These are phyloP conservation scores for Pichia heedii DNA, from an alignment of 805 yeast species.

Conservation along the genomic window DNA sequence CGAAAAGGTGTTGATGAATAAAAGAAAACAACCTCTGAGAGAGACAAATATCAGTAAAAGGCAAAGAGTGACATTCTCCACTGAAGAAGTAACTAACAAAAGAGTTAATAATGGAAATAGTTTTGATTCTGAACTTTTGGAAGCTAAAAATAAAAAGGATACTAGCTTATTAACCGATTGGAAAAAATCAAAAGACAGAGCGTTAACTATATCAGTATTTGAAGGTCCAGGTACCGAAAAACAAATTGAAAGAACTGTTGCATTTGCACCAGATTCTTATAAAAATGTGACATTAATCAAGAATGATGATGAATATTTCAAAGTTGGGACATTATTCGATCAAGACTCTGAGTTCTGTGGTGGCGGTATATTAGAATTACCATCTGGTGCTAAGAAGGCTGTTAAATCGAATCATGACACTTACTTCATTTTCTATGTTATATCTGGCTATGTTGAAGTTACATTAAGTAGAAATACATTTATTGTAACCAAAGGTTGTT, in stretches of 20 bases:
- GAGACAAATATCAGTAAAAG: no score
- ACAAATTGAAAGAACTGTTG: constrained; percentile 40
- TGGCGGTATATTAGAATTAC: constrained; percentile 63
- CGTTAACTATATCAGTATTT: constrained; percentile 39
- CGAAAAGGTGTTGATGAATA: no score
- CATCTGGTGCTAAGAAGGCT: constrained; percentile 52
- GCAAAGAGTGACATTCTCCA: no score
- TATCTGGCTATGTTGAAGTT: constrained; percentile 63
- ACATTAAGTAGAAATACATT: constrained; percentile 50
- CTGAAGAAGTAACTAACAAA: no score
- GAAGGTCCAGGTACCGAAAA: constrained; percentile 41
- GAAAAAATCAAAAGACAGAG: constrained; percentile 31
- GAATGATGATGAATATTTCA: constrained; percentile 44
- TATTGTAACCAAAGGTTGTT: constrained; percentile 59
- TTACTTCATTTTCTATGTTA: constrained; percentile 65
- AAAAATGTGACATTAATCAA: constrained; percentile 33
- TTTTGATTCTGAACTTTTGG: no score
- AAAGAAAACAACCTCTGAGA: no score
- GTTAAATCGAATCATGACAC: constrained; percentile 55
- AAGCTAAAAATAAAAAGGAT: not conserved
- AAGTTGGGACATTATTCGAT: constrained; percentile 56
- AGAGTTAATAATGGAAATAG: no score
- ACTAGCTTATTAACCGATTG: constrained; percentile 38
- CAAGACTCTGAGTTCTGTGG: constrained; percentile 57
- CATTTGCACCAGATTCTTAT: constrained; percentile 55